A percentile compares a stretch with the other conserved stretches of the same genome.
phyloP scores from a whole-genome alignment of 768 basidiomycete genomes.

The Rhizopogon roseolus region DNA sequence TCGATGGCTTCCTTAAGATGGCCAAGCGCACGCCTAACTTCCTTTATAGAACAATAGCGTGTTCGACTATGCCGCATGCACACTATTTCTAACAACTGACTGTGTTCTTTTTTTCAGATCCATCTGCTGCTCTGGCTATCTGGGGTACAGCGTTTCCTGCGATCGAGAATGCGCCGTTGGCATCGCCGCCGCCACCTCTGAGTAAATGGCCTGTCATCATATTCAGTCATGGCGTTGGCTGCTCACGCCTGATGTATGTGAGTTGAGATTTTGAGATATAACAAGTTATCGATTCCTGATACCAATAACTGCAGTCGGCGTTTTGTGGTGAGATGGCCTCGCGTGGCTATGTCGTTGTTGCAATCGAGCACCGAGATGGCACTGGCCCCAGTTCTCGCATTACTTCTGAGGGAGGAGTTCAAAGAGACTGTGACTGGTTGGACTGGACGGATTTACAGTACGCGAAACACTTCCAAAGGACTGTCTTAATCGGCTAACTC shows the following conservation, averaged over 20 bases:
- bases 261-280: not conserved
- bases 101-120: constrained; percentile 8
- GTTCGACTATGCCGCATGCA: constrained; percentile 10
- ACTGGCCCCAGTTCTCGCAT: constrained; percentile 32
- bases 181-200: constrained; percentile 5
- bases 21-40: constrained; percentile 24
- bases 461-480: not conserved
- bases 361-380: constrained; percentile 45
- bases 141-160: constrained; percentile 29
- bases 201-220: constrained; percentile 35
- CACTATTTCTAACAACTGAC: not conserved
- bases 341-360: constrained; percentile 40
- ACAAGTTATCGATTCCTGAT: not conserved
- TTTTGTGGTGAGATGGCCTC: constrained; percentile 41
- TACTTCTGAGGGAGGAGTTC: constrained; percentile 15
- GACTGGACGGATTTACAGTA: constrained; percentile 26
- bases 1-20: constrained; percentile 28
- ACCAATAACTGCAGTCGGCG: constrained; percentile 16
- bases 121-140: constrained; percentile 18
- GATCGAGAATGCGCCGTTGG: constrained; percentile 20
- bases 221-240: constrained; percentile 43
- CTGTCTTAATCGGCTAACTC: not conserved
- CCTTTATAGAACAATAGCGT: constrained; percentile 18
- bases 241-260: constrained; percentile 35
- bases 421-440: constrained; percentile 27